Base-by-base conservation (phyloP, 1,284 basidiomycete species). In the Leccinum subspadiceum region DNA sequence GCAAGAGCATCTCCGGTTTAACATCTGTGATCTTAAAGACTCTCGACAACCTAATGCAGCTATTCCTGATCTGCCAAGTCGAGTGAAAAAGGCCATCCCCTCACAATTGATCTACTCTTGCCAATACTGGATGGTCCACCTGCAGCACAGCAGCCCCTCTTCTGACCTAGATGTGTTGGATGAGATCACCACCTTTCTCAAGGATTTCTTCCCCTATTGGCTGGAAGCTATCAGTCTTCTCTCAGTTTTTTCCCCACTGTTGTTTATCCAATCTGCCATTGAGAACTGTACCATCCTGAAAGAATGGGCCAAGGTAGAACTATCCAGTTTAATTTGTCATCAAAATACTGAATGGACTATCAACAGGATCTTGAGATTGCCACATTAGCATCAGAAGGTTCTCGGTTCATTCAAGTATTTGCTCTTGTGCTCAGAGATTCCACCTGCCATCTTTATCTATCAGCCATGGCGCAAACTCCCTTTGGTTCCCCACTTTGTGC, bases 401-500 rank as follows among this genome's bases (percentile, higher is more conserved):
- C 13, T 41, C 13, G n/a, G 2, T 54, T 41, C n/a, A 20, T 29
- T 31, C 9, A 20, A 17, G 39, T 26, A 5, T 35, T 24, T 22
- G 9, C 51, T 37, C 52, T 53, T 46, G 31, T 58, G 9, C 31
- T 58, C 1, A 54, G 31, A 37, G 31, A 35, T 46, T 58, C 51
- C 12, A 58, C 52, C 2, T 41, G 41, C 22, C 52, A 58, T 17
- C 15, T 58, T 2, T 58, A 58, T 46, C 7, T 58, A 3, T 58
- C 53, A 29, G 57, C 57, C 10, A 58, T 58, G 29, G 29, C 33
- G 1, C 57, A 58, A 7, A 58, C 57, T 3, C 52, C 57, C 4
- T 4, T 13, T 12, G 48, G 10, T 6, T 58, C 52, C 6, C 12
- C 31, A 48, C 41, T 44, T 17, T 44, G 41, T 44, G 41, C 15